Evolutionary conservation across 441 rosid genomes (phyloP).

Genomic region (Isatis lusitanica): DNA sequence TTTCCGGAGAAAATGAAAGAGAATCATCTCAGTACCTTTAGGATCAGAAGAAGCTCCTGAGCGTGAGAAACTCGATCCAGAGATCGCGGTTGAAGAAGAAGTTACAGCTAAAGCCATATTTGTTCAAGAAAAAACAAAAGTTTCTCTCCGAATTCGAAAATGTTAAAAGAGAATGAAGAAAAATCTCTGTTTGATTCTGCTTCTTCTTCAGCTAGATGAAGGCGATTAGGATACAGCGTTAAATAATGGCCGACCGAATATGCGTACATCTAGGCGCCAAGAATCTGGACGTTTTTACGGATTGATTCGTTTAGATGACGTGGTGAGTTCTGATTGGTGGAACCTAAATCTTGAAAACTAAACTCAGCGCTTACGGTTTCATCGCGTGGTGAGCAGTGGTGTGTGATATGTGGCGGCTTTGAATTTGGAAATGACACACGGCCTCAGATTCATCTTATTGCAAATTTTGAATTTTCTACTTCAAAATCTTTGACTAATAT

Average conservation of each 20-base stretch:
- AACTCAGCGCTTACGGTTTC: constrained; percentile 5
- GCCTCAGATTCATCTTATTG: background rate
- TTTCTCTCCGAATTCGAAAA: background rate
- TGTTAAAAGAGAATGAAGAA: background rate
- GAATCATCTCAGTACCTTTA: constrained; percentile 22
- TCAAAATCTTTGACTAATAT: too few species aligned
- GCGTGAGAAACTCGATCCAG: constrained; percentile 38
- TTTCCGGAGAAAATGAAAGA: too few species aligned
- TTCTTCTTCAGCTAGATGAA: background rate
- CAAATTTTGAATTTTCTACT: background rate
- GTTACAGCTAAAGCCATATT: constrained; percentile 39
- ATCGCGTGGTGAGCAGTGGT: constrained; percentile 27
- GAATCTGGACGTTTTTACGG: constrained; percentile 23
- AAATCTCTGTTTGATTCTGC: background rate
- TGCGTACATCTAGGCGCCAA: constrained; percentile 3
- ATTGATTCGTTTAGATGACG: constrained; percentile 1
- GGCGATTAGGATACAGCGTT: constrained; percentile 19
- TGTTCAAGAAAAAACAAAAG: background rate
- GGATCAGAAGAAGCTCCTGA: constrained; percentile 29
- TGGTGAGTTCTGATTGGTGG: background rate
- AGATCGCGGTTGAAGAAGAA: constrained; percentile 38
- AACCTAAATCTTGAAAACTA: background rate
- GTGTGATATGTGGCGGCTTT: constrained; percentile 25
- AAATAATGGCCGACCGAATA: constrained; percentile 27
- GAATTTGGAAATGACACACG: background rate